Percentiles rank a stretch among this genome's conserved stretches.
Evolutionary conservation across 306 rosid species (phyloP).

Genomic region (Ceratonia siliqua): DNA sequence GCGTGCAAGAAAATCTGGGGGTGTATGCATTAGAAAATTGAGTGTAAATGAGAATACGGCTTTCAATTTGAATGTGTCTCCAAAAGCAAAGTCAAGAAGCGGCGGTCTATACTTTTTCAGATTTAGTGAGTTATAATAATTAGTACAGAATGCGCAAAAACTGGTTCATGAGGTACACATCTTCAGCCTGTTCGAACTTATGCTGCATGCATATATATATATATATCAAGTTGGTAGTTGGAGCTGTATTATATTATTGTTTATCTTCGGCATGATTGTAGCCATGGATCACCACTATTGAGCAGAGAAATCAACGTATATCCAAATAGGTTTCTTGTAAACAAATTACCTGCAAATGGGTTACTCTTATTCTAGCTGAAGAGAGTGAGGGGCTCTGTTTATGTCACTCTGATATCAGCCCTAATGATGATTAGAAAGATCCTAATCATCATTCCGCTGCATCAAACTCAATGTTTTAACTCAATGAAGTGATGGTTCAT

Average conservation of each 20-base stretch:
- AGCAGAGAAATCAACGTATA: neutral
- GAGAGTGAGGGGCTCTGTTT: neutral
- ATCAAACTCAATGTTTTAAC: no score
- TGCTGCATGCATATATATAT: constrained; percentile 10
- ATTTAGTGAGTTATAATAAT: constrained; percentile 15
- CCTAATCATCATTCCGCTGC: neutral
- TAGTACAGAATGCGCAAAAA: constrained; percentile 27
- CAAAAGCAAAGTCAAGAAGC: constrained; percentile 48
- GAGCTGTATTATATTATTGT: neutral
- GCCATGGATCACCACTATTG: neutral
- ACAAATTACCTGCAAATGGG: neutral
- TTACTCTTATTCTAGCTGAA: neutral
- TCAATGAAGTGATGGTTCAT: no score
- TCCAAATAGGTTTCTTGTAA: neutral
- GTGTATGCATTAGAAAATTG: constrained; percentile 6
- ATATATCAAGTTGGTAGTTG: constrained; percentile 20
- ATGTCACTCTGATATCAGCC: constrained; percentile 4
- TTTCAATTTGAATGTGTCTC: constrained; percentile 41
- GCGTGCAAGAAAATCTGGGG: constrained; percentile 21
- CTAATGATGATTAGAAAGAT: neutral
- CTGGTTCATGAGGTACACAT: constrained; percentile 25
- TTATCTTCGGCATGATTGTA: neutral
- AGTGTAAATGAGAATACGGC: constrained; percentile 17
- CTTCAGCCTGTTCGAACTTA: constrained; percentile 21
- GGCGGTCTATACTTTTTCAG: constrained; percentile 35